These are phyloP conservation scores for Ogataea corticis DNA, from an alignment of 805 yeast species.

Conservation along the genomic window DNA sequence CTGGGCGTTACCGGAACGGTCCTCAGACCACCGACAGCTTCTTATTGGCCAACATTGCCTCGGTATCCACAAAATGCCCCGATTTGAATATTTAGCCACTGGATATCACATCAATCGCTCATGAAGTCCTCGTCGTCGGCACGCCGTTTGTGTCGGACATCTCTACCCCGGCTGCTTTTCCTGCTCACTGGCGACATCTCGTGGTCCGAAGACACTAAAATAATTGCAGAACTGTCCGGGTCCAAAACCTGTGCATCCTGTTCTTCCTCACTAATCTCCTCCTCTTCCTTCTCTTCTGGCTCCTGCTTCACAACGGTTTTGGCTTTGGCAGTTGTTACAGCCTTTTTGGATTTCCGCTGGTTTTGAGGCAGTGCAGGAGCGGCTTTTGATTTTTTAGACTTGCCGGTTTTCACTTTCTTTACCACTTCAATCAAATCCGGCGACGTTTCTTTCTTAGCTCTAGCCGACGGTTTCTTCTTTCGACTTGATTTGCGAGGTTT, in stretches of 20 bases:
- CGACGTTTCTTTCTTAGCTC: not conserved
- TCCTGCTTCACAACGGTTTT: not conserved
- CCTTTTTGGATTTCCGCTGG: too few species aligned
- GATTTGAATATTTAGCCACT: not conserved
- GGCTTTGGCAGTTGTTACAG: too few species aligned
- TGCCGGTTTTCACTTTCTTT: not conserved
- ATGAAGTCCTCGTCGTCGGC: conserved; percentile 10
- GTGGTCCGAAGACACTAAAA: conserved; percentile 16
- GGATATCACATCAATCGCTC: conserved; percentile 16
- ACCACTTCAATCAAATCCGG: not conserved
- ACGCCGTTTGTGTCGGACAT: not conserved
- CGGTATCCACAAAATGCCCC: not conserved
- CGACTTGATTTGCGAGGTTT: not conserved
- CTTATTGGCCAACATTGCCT: not conserved
- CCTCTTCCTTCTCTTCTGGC: not conserved
- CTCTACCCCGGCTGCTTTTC: not conserved
- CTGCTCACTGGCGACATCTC: conserved; percentile 1
- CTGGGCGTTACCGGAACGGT: not conserved
- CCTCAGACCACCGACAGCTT: not conserved
- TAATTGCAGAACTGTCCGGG: conserved; percentile 20
- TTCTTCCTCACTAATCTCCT: conserved; percentile 4
- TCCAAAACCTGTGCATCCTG: conserved; percentile 3
- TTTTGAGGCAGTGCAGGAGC: too few species aligned
- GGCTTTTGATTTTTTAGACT: not conserved
- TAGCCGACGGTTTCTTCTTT: conserved; percentile 1